phyloP scores from a whole-genome alignment of 2,329 filamentous ascomycete genomes.

The Talaromyces sp. region DNA sequence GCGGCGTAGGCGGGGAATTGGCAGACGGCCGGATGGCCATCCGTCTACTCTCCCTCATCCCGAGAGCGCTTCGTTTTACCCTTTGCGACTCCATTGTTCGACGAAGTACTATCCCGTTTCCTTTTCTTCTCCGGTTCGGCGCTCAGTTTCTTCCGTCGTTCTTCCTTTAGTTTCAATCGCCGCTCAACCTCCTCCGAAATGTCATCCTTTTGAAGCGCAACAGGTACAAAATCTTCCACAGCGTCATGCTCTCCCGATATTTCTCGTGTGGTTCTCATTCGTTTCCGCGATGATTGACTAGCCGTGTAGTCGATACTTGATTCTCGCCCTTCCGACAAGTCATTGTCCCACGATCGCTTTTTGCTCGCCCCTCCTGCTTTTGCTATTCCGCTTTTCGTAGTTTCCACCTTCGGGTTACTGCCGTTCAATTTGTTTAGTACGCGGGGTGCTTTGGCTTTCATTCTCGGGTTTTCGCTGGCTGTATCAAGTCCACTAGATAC shows the following conservation, averaged over 20 bases:
- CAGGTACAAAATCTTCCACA: slow-evolving; percentile 25
- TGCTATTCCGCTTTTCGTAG: background rate
- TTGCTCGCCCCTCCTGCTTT: background rate
- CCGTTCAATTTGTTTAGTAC: slow-evolving; percentile 1
- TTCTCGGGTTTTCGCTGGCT: background rate
- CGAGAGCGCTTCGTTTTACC: background rate
- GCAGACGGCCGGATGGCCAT: background rate
- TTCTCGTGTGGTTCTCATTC: slow-evolving; percentile 26
- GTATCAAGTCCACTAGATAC: background rate
- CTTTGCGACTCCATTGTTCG: slow-evolving; percentile 6
- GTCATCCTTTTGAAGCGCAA: slow-evolving; percentile 42
- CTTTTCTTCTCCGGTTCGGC: slow-evolving; percentile 40
- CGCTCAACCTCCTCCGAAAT: slow-evolving; percentile 49
- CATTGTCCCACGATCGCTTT: slow-evolving; percentile 15
- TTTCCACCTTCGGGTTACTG: background rate
- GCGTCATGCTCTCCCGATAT: slow-evolving; percentile 28
- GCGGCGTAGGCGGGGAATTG: background rate
- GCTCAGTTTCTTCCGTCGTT: slow-evolving; percentile 34
- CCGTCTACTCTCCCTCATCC: background rate
- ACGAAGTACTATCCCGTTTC: slow-evolving; percentile 38
- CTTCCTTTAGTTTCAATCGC: slow-evolving; percentile 45
- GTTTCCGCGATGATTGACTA: slow-evolving; percentile 22
- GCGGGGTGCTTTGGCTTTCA: background rate
- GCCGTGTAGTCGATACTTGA: background rate
- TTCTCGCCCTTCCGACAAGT: background rate